Evolutionary conservation across 2,329 filamentous ascomycete species (phyloP).

Genomic region (Fusarium proliferatum): DNA sequence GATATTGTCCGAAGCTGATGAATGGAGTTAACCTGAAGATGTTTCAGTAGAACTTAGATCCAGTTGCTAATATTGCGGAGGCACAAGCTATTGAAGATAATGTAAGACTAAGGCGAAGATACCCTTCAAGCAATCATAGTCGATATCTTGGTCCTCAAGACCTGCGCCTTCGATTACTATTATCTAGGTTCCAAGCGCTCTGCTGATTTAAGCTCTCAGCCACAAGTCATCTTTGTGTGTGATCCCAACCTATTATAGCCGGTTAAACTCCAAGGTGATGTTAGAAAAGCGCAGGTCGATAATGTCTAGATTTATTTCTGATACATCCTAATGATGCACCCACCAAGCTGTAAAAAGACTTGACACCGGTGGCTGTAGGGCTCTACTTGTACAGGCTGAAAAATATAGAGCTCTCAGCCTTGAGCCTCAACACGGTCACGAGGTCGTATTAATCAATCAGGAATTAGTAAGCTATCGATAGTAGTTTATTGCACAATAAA

Average conservation of each 20-base stretch:
- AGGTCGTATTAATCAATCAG: fast-evolving
- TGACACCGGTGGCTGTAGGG: fast-evolving
- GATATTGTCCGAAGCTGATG: neutral
- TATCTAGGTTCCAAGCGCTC: too few relatives aligned
- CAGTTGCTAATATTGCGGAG: neutral
- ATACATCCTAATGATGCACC: fast-evolving
- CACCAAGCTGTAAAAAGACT: fast-evolving
- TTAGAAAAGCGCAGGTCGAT: too few relatives aligned
- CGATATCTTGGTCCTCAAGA: neutral
- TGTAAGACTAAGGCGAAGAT: neutral
- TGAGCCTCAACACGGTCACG: fast-evolving
- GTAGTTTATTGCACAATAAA: neutral
- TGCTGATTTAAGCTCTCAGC: too few relatives aligned
- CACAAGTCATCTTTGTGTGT: neutral
- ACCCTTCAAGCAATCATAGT: neutral
- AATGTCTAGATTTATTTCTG: too few relatives aligned
- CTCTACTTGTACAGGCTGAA: neutral
- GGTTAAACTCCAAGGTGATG: too few relatives aligned
- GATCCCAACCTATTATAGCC: too few relatives aligned
- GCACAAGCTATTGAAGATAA: too few relatives aligned
- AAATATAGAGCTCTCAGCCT: fast-evolving
- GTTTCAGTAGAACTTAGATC: too few relatives aligned
- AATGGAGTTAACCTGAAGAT: fast-evolving
- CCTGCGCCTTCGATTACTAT: neutral
- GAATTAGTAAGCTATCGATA: neutral